A percentile compares a stretch with the other conserved stretches of the same genome.
Evolutionary conservation across 2,329 filamentous ascomycete genomes (phyloP).

Genomic region (Cladorrhinum sp.): DNA sequence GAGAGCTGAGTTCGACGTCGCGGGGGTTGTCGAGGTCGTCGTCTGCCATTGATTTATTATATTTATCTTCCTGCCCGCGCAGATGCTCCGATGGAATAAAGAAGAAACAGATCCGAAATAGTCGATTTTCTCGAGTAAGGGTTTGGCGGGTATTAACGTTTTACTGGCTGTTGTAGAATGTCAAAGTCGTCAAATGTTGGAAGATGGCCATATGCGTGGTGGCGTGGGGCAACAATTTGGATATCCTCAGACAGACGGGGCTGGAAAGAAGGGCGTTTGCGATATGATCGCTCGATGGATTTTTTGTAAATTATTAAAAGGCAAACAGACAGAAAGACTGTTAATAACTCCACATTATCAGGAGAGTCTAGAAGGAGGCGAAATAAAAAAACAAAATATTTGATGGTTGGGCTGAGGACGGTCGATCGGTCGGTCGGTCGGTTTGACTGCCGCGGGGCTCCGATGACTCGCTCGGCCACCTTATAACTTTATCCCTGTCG

Average conservation of each 20-base stretch:
- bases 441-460: neutral
- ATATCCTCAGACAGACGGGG: neutral
- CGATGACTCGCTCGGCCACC: conserved; percentile 8
- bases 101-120: neutral
- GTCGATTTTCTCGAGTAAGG: too few species aligned
- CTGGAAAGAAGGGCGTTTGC: neutral
- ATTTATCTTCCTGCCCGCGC: neutral
- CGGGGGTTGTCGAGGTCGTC: conserved; percentile 51
- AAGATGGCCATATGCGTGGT: neutral
- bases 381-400: neutral
- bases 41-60: conserved; percentile 19
- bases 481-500: neutral
- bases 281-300: neutral
- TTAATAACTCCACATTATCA: neutral
- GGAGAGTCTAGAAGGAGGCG: neutral
- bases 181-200: neutral
- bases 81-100: neutral
- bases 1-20: conserved; percentile 56
- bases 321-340: neutral
- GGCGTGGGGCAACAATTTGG: neutral
- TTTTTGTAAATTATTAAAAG: too few species aligned
- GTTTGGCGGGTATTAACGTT: neutral
- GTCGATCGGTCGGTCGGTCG: neutral
- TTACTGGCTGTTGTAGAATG: neutral
- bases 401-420: neutral